Percentiles rank a stretch among this genome's conserved stretches.
Conservation (phyloP, 768 basidiomycete genomes). For the button mushroom (Agaricus bisporus) region DNA sequence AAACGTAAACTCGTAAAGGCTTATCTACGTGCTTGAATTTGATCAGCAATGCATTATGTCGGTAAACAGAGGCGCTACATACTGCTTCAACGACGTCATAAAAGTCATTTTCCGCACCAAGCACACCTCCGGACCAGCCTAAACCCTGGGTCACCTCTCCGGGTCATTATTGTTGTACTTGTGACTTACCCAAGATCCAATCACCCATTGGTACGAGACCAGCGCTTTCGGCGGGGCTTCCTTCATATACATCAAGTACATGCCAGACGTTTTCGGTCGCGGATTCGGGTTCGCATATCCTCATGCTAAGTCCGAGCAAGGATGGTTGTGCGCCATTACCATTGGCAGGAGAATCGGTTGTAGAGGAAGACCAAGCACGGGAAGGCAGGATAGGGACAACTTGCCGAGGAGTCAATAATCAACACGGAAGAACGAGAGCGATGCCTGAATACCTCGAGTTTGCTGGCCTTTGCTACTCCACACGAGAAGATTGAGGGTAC, state of each 20-base stretch:
- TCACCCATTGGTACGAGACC: slow-evolving; percentile 89
- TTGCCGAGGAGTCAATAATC: background rate
- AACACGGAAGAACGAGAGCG: background rate
- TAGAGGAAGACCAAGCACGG: slow-evolving; percentile 66
- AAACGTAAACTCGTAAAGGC: slow-evolving; percentile 90
- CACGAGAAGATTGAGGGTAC: slow-evolving; percentile 61
- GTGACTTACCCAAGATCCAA: slow-evolving; percentile 35
- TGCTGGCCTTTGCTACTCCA: slow-evolving; percentile 79
- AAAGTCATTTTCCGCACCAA: slow-evolving; percentile 91
- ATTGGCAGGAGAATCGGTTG: slow-evolving; percentile 21
- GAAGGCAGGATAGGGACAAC: slow-evolving; percentile 85
- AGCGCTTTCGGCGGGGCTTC: slow-evolving; percentile 92
- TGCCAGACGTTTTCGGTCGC: slow-evolving; percentile 97
- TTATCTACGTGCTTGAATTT: slow-evolving; percentile 79
- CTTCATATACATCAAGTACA: slow-evolving; percentile 93
- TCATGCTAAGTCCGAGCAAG: slow-evolving; percentile 88
- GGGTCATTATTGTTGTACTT: background rate
- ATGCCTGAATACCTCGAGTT: slow-evolving; percentile 49
- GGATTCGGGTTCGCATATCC: slow-evolving; percentile 85
- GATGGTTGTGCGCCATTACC: slow-evolving; percentile 62
- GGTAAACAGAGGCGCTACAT: slow-evolving; percentile 20
- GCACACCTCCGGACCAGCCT: slow-evolving; percentile 93
- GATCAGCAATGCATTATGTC: slow-evolving; percentile 5
- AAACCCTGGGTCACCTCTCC: slow-evolving; percentile 48
- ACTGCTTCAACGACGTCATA: slow-evolving; percentile 94